Evolutionary conservation across 2,329 filamentous ascomycete species (phyloP), one percentile per base, ranked within the genome.

Genomic region (Cercospora sojina): DNA sequence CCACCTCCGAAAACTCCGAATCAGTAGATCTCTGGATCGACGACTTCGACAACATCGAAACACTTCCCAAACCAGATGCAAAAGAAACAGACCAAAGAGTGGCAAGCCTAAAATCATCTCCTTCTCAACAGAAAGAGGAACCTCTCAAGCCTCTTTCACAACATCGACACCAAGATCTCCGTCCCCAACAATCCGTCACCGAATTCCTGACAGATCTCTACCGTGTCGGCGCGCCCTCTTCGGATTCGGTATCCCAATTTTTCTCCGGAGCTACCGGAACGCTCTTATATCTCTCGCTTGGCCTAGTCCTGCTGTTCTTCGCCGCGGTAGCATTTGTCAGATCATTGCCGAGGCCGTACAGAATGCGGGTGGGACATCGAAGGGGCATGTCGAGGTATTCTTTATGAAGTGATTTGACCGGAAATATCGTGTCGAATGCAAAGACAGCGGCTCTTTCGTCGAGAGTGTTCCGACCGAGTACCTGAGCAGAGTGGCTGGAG

Each of bases 41-140:
- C 25, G 65, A 64, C 38, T 67, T 67, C 38, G 65, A 51, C 13
- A 67, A 67, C 25, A 56, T 64, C 27, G 55, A 64, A 61, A 20
- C 53, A 6, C 18, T 64, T 10, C 61, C 59, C n/a, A 35, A 32
- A 12, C 7, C 53, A 1, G 57, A 55, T 3, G 16, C 64, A 61
- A 8, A 16, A n/a, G 41, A 53, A 1, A 3, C 35, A 0, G 1
- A 41, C 7, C 35, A 41, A 41, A n/a, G 7, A 41, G 16, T 9
- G 13, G 3, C 35, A 1, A 41, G 35, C 35, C 8, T 25, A 6
- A 16, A 13, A 16, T 49, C 62, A 10, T 32, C 35, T 25, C n/a
- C 35, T 12, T 43, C 58, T 25, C 12, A 29, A 2, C 35, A 20
- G 2, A 16, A 49, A n/a, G 23, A 27, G 13, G 29, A 56, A 13